Base-by-base conservation (phyloP, 2,329 filamentous ascomycete species). In the Cercospora sp. region DNA sequence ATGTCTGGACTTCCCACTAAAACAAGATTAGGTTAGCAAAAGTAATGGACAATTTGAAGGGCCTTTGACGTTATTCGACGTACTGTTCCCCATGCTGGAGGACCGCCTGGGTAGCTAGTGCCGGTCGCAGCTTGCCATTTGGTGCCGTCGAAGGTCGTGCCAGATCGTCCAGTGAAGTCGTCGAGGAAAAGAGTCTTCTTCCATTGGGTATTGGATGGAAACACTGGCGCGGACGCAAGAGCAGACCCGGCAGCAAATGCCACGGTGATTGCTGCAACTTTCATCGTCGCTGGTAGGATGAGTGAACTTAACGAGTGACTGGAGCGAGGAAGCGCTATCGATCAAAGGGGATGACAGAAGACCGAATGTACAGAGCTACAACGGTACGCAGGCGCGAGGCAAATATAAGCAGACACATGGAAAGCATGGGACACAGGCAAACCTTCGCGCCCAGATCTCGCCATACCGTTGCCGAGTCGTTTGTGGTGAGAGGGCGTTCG, bases 41-140 rank as follows among this genome's bases (percentile, higher is more conserved):
- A 28, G 30, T 33, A 3, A 7, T n/a, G 36, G 36, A n/a, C 36
- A 10, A 58, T 12, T 58, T 31, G 23, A 8, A 26, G 53, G 12
- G 13, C 13, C 23, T 30, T 31, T 23, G 6, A 3, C 13, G 8
- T 45, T 2, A 3, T 20, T 23, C 8, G 10, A 51, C 45, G 45
- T 55, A 55, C 48, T 3, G 84, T 86, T 60, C 84, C 84, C 84
- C 84, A 86, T 68, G 81, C 77, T 23, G 66, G 28, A 59, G 66
- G 62, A 0, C 84, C 83, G n/a, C 81, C 81, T 1, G 82, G 78
- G 69, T 86, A 86, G 9, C 72, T 70, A 0, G 82, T 85, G 60
- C 84, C 84, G n/a, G 76, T 73, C 69, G 82, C 79, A 61, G 81
- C 69, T 31, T 78, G 76, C 83, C 84, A 86, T 72, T 82, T 84